phyloP scores from a whole-genome alignment of 2,329 filamentous ascomycete species.

The Pezicula radicicola region DNA sequence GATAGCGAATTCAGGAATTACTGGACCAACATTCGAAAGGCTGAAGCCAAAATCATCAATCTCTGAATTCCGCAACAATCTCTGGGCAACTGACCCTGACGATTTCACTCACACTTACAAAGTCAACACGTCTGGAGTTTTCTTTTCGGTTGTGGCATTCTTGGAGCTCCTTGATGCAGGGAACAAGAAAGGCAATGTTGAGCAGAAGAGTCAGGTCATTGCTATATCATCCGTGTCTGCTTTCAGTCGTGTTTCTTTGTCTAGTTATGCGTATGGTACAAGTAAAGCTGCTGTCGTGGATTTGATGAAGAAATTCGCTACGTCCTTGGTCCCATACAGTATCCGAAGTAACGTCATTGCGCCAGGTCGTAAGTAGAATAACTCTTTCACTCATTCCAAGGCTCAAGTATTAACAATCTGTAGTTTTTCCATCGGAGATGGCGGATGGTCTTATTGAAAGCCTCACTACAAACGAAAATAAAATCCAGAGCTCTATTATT shows the following conservation, averaged over 20 bases:
- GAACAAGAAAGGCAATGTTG: conserved; percentile 55
- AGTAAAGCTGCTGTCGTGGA: conserved; percentile 73
- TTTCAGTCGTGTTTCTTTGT: conserved; percentile 68
- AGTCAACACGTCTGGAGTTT: conserved; percentile 60
- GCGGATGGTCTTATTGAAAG: not conserved
- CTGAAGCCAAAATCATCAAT: conserved; percentile 16
- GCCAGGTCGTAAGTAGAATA: conserved; percentile 5
- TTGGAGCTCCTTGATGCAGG: conserved; percentile 57
- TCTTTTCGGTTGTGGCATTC: conserved; percentile 57
- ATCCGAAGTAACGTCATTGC: conserved; percentile 41
- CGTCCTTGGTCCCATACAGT: conserved; percentile 57
- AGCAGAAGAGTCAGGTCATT: conserved; percentile 53
- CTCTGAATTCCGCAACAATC: conserved; percentile 33
- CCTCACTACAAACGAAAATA: not conserved
- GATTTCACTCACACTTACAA: conserved; percentile 58
- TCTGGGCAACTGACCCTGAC: conserved; percentile 56
- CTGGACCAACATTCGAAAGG: conserved; percentile 36
- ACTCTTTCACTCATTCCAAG: not conserved
- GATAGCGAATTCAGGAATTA: conserved; percentile 56
- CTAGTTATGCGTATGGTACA: conserved; percentile 73
- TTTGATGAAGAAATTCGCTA: conserved; percentile 65
- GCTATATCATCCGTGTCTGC: conserved; percentile 71
- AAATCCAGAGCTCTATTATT: not conserved
- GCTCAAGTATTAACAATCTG: not conserved
- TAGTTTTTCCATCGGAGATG: conserved; percentile 9